Percentiles rank a stretch among this genome's conserved stretches.
phyloP scores from a whole-genome alignment of 2,329 filamentous ascomycete genomes.

The Colletotrichum tanaceti region DNA sequence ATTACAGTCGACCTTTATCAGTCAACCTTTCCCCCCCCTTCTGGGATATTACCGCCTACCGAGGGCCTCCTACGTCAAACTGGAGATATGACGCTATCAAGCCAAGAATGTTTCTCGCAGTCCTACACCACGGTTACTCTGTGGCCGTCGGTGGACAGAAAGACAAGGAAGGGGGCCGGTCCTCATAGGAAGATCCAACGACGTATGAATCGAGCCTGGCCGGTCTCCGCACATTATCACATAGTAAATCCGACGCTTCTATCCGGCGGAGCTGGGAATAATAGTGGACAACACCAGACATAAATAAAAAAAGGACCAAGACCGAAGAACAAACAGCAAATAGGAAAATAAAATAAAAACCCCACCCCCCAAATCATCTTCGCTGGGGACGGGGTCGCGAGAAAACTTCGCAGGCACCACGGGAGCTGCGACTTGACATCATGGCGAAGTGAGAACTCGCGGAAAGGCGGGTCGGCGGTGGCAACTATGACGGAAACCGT shows the following conservation, averaged over 20 bases:
- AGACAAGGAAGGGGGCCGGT: not conserved
- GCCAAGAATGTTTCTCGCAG: conserved; percentile 11
- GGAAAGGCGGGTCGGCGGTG: conserved; percentile 32
- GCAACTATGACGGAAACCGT: conserved; percentile 36
- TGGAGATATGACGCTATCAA: conserved; percentile 31
- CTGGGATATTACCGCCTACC: not conserved
- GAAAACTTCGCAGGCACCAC: not conserved
- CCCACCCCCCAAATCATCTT: not conserved
- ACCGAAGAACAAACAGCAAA: too few species aligned
- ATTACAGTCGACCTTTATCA: too few species aligned
- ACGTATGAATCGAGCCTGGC: not conserved
- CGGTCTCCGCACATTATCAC: not conserved
- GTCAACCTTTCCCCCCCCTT: not conserved
- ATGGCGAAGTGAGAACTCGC: not conserved
- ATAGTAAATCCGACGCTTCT: conserved; percentile 3
- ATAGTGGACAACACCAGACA: not conserved
- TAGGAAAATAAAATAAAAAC: too few species aligned
- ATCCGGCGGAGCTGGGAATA: conserved; percentile 1
- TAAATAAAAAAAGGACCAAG: too few species aligned
- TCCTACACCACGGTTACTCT: not conserved
- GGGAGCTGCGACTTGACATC: conserved; percentile 33
- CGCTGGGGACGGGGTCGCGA: not conserved
- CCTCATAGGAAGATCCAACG: not conserved
- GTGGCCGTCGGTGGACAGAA: not conserved
- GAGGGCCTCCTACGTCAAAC: conserved; percentile 3